Base-by-base conservation (phyloP, 2,329 filamentous ascomycete genomes). In the Colletotrichum sp. region DNA sequence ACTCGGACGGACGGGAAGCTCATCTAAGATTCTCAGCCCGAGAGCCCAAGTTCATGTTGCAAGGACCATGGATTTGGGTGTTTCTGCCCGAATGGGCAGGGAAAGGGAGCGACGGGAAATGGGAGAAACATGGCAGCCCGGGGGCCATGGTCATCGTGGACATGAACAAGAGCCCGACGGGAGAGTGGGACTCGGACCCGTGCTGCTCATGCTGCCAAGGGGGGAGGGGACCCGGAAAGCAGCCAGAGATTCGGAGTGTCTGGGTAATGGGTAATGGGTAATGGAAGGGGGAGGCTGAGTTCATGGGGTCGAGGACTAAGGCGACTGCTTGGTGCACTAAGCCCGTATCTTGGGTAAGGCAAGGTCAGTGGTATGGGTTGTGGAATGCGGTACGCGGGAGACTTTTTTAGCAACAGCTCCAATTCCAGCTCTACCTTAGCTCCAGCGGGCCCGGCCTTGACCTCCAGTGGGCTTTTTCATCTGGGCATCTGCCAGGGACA, bases 351-450 rank as follows among this genome's bases (percentile, higher is more conserved):
- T 30, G 18, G 55, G 24, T 59, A 48, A 48, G 55, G 15, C 55
- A 26, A 30, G 55, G 55, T 30, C 28, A 30, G 28, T 30, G 28
- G 28, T 59, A 30, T 48, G 39, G 39, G 18, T 12, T 48, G 39
- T 48, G 39, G 39, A 48, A 48, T 48, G 39, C 39, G 28, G 28
- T 59, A 32, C 26, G 26, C 63, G 30, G 59, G 69, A 68, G 48
- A 75, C 73, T 60, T 68, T 70, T 75, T 75, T 73, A 73, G 73
- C 70, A 75, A 68, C 73, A 73, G 69, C 64, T 75, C 64, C 69
- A 68, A 34, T 48, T 48, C 39, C 39, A 48, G 39, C 39, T 48
- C 39, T 48, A 48, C 39, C 39, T 48, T 48, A 48, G 39, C 39
- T 48, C 39, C 39, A 48, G 39, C 68, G 62, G 68, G 32, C 26